These are phyloP conservation scores for Verbascum thapsus DNA, from an alignment of 257 asterid genomes.

Conservation along the genomic window DNA sequence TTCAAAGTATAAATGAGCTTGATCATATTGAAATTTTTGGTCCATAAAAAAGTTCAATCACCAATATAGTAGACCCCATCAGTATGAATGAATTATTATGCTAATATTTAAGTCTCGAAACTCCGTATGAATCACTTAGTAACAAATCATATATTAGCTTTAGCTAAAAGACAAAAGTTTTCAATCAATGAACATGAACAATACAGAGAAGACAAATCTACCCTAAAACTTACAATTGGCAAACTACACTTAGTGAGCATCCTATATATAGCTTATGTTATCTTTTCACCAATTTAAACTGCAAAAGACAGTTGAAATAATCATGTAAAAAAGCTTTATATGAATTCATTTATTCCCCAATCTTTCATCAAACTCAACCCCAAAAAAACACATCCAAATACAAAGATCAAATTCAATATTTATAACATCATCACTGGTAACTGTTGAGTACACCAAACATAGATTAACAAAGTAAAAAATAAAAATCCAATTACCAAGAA, in stretches of 20 bases:
- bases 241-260: background rate
- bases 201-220: conserved; percentile 19
- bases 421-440: conserved; percentile 28
- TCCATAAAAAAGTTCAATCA: too few relatives aligned
- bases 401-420: conserved; percentile 24
- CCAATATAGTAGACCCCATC: too few relatives aligned
- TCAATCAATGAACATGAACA: background rate
- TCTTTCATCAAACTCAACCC: conserved; percentile 20
- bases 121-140: too few relatives aligned
- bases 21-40: too few relatives aligned
- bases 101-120: too few relatives aligned
- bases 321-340: background rate
- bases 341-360: conserved; percentile 25
- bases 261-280: too few relatives aligned
- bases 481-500: conserved; percentile 34
- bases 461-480: conserved; percentile 37
- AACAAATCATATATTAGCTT: too few relatives aligned
- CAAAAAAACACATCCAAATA: background rate
- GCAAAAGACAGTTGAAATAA: conserved; percentile 5
- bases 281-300: background rate
- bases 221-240: conserved; percentile 5
- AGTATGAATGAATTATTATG: too few relatives aligned
- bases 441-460: conserved; percentile 29
- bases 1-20: too few relatives aligned
- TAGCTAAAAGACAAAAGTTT: too few relatives aligned